Evolutionary conservation across 192 early-diverging fungal species (phyloP).

Genomic region (Cetraspora pellucida): DNA sequence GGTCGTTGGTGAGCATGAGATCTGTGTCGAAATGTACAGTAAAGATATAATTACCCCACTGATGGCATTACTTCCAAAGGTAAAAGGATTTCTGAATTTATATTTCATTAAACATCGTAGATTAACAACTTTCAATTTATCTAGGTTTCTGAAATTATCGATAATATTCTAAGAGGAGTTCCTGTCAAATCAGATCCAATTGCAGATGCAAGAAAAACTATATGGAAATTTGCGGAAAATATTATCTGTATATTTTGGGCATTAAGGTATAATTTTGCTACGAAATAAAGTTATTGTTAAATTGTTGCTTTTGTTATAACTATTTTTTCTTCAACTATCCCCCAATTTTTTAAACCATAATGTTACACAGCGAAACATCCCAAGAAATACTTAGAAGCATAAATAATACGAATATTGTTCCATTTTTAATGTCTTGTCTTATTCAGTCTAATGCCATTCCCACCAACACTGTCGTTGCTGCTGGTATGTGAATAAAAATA

Average conservation of each 20-base stretch:
- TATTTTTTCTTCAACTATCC: background rate
- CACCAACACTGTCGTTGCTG: constrained; percentile 52
- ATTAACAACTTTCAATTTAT: background rate
- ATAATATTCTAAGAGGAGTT: constrained; percentile 39
- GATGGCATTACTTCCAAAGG: constrained; percentile 47
- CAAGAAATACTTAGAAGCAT: constrained; percentile 67
- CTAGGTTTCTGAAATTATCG: constrained; percentile 39
- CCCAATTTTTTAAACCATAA: background rate
- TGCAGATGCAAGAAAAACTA: constrained; percentile 45
- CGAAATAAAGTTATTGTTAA: background rate
- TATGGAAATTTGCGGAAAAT: constrained; percentile 64
- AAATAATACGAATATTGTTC: constrained; percentile 63
- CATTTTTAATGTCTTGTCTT: constrained; percentile 74
- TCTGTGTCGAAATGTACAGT: constrained; percentile 60
- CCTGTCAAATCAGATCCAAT: constrained; percentile 39
- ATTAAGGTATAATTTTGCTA: constrained; percentile 39
- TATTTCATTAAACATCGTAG: too few relatives aligned
- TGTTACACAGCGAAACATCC: constrained; percentile 62
- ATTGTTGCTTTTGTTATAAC: background rate
- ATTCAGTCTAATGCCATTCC: constrained; percentile 51
- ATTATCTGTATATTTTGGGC: constrained; percentile 59
- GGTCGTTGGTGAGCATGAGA: constrained; percentile 53
- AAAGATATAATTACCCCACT: constrained; percentile 60
- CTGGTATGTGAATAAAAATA: constrained; percentile 40
- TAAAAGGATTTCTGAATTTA: constrained; percentile 30